Evolutionary conservation across 352 stramenopile species (phyloP), one percentile per base, ranked within the genome.

Genomic region (Phytophthora cactorum): DNA sequence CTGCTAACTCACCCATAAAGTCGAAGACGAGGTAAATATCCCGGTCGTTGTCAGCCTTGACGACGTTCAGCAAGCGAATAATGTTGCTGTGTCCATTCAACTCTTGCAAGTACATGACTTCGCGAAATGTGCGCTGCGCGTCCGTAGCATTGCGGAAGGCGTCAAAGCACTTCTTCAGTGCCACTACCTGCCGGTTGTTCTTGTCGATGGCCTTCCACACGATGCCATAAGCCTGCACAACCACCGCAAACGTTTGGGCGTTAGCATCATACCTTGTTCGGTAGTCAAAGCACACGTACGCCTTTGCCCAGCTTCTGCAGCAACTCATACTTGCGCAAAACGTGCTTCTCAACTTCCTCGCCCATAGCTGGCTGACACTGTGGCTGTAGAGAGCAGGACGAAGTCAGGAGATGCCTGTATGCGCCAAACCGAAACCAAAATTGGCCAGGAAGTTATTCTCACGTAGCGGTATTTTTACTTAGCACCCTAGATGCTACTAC

Each of bases 11-110:
- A 97, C 89, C 93, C 93, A 98, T 98, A 57, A 97, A 98, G 75
- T 99, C 95, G 75, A 98, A 99, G 8, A 97, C 95, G 53, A 99
- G 84, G 71, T 98, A 99, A 39, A 99, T 97, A 78, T 99, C 96
- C 45, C 87, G 89, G 59, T 98, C 94, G 66, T 99, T 98, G 70
- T 98, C 94, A 10, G 96, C 94, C 53, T 97, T 98, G 63, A 98
- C 85, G 10, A 99, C 92, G 65, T 97, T 97, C 50, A 96, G 73
- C 39, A 99, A 77, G 3, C 90, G 80, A 39, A 99, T 98, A 60
- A 99, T 97, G 75, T 99, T 98, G 36, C 89, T 80, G 66, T 98
- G 95, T 53, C 92, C 91, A 22, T 89, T 93, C 50, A 96, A 76
- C 70, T 96, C 89, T 66, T 98, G 92, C 36, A 99, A 73, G 52